Conservation (phyloP, 2,329 filamentous ascomycete species). For the Orbilia oligospora region DNA sequence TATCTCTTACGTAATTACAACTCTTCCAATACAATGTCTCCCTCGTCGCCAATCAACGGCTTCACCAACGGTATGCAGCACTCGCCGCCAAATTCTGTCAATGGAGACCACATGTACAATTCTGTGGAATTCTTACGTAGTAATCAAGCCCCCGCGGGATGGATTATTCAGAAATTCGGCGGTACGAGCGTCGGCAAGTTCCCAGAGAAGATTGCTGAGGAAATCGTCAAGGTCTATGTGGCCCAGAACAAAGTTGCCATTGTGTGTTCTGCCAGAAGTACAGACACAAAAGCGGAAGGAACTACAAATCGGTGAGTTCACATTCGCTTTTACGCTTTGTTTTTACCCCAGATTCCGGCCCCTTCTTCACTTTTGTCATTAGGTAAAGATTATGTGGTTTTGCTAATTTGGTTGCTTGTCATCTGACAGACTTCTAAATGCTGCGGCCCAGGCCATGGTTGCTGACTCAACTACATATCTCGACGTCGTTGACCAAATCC, state of each 20-base stretch:
- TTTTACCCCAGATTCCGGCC: slow-evolving; percentile 4
- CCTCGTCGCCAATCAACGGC: slow-evolving; percentile 8
- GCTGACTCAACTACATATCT: slow-evolving; percentile 66
- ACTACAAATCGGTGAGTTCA: slow-evolving; percentile 89
- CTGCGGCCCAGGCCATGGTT: slow-evolving; percentile 70
- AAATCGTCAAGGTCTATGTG: slow-evolving; percentile 77
- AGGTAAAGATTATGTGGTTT: slow-evolving; percentile 15
- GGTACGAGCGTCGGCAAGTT: slow-evolving; percentile 97
- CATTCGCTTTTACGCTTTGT: neutral
- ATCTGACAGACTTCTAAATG: slow-evolving; percentile 68
- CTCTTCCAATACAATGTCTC: neutral
- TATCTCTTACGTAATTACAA: slow-evolving; percentile 58
- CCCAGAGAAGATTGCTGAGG: slow-evolving; percentile 79
- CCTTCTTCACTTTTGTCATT: slow-evolving; percentile 18
- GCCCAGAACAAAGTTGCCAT: slow-evolving; percentile 83
- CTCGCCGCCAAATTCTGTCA: slow-evolving; percentile 56
- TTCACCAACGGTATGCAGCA: slow-evolving; percentile 23
- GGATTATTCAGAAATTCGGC: slow-evolving; percentile 95
- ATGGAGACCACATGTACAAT: slow-evolving; percentile 57
- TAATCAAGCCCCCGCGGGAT: slow-evolving; percentile 67
- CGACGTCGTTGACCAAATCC: slow-evolving; percentile 83
- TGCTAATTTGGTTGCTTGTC: slow-evolving; percentile 37
- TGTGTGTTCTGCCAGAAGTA: slow-evolving; percentile 95
- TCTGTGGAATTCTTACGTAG: slow-evolving; percentile 47
- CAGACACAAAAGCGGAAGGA: slow-evolving; percentile 91